These are phyloP conservation scores for Candida sojae DNA, from an alignment of 1,139 yeast species.

Conservation along the genomic window DNA sequence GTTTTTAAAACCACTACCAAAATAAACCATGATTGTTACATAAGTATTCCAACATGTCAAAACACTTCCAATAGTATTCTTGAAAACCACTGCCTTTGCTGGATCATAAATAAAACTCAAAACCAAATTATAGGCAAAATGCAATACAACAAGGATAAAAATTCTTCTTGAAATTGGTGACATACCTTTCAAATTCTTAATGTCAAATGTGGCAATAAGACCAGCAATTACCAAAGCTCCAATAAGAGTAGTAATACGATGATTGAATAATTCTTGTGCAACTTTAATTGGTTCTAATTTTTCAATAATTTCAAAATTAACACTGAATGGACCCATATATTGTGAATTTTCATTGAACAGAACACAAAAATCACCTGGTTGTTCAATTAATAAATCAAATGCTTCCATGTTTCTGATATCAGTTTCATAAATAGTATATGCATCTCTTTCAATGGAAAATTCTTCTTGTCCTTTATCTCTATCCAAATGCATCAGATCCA, in stretches of 20 bases:
- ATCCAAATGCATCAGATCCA: constrained; percentile 1
- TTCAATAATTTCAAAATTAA: neutral
- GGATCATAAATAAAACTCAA: neutral
- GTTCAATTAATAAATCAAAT: neutral
- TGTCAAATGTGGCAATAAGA: constrained; percentile 1
- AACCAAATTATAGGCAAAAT: neutral
- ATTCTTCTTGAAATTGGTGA: constrained; percentile 4
- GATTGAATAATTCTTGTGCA: neutral
- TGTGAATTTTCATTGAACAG: constrained; percentile 1
- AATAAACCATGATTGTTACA: constrained; percentile 3
- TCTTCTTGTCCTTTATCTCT: constrained; percentile 2
- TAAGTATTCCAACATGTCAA: constrained; percentile 4
- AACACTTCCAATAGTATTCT: neutral
- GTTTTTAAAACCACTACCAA: constrained; percentile 4
- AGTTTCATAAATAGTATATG: neutral
- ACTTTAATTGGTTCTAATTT: neutral
- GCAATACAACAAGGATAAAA: neutral
- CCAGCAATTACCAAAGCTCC: constrained; percentile 3
- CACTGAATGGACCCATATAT: neutral
- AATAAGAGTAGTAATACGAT: constrained; percentile 1
- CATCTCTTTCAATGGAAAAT: neutral
- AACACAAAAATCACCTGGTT: constrained; percentile 2
- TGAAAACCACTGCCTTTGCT: neutral
- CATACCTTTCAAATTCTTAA: neutral
- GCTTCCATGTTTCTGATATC: neutral